Evolutionary conservation across 768 basidiomycete species (phyloP).

Genomic region (Podaxis mareebaensis): DNA sequence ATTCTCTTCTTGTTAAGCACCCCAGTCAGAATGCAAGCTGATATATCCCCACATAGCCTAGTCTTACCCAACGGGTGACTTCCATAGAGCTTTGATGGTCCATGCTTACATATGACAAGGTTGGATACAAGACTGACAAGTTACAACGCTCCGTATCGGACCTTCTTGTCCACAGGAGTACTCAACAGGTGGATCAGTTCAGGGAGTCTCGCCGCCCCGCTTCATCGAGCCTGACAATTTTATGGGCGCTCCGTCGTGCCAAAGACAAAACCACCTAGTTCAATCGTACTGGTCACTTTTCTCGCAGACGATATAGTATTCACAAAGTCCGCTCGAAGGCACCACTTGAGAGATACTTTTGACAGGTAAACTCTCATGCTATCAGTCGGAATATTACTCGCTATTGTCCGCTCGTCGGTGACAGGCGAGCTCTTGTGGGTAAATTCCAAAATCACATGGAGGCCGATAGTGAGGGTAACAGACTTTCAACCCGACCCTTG

Average conservation of each 20-base stretch:
- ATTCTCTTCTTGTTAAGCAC: too few relatives aligned
- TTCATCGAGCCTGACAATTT: neutral
- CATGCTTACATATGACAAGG: too few relatives aligned
- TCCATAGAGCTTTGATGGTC: too few relatives aligned
- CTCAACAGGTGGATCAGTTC: neutral
- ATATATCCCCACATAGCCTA: too few relatives aligned
- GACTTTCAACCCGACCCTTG: neutral
- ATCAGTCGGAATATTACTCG: neutral
- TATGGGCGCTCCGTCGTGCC: neutral
- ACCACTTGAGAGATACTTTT: too few relatives aligned
- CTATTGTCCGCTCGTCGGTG: too few relatives aligned
- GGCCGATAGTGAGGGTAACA: too few relatives aligned
- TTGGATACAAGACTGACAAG: neutral
- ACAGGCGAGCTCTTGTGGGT: too few relatives aligned
- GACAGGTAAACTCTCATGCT: neutral
- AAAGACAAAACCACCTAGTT: neutral
- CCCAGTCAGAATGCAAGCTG: too few relatives aligned
- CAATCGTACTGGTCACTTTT: neutral
- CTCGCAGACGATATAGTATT: neutral
- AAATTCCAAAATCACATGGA: too few relatives aligned
- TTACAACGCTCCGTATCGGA: neutral
- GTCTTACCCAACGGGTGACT: too few relatives aligned
- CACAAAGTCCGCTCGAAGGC: neutral
- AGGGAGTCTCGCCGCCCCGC: neutral
- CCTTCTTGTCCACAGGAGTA: neutral